Evolutionary conservation across 2,329 filamentous ascomycete species (phyloP).

Genomic region (Colletotrichum sp.): DNA sequence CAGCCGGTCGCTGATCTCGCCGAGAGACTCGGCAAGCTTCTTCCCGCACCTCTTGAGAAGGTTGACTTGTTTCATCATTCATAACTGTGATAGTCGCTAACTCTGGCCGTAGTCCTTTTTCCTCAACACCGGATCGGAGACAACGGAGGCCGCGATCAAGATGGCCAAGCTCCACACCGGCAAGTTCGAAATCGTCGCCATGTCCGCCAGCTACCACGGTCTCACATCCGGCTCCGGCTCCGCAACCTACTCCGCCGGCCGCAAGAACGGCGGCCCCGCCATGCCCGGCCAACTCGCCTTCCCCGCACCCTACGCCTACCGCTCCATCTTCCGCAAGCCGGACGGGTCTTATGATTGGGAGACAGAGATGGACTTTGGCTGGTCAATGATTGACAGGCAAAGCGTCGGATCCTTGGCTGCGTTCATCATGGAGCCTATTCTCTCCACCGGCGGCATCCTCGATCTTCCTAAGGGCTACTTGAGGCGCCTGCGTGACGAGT

Average conservation of each 20-base stretch:
- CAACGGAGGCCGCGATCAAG: conserved; percentile 65
- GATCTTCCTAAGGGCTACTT: conserved; percentile 61
- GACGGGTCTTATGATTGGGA: conserved; percentile 71
- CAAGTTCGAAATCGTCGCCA: conserved; percentile 67
- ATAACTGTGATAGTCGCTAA: background rate
- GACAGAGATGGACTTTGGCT: conserved; percentile 67
- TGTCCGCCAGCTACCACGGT: conserved; percentile 65
- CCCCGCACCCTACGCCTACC: conserved; percentile 65
- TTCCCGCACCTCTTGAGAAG: conserved; percentile 54
- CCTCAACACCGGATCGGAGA: conserved; percentile 59
- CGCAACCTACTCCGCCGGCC: conserved; percentile 59
- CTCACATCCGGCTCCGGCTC: conserved; percentile 57
- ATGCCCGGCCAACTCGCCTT: conserved; percentile 63
- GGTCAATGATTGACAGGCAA: conserved; percentile 63
- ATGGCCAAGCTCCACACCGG: conserved; percentile 68
- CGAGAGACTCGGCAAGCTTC: conserved; percentile 48
- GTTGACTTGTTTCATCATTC: background rate
- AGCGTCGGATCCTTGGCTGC: conserved; percentile 66
- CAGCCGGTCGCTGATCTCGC: conserved; percentile 59
- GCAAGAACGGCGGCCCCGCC: conserved; percentile 46
- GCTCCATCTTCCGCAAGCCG: conserved; percentile 62
- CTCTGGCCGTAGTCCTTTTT: conserved; percentile 47
- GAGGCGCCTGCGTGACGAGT: conserved; percentile 53
- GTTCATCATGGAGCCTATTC: conserved; percentile 66
- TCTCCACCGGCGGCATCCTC: conserved; percentile 61